Conservation (phyloP, 2,329 filamentous ascomycete species). For the Calonectria ilicicola region DNA sequence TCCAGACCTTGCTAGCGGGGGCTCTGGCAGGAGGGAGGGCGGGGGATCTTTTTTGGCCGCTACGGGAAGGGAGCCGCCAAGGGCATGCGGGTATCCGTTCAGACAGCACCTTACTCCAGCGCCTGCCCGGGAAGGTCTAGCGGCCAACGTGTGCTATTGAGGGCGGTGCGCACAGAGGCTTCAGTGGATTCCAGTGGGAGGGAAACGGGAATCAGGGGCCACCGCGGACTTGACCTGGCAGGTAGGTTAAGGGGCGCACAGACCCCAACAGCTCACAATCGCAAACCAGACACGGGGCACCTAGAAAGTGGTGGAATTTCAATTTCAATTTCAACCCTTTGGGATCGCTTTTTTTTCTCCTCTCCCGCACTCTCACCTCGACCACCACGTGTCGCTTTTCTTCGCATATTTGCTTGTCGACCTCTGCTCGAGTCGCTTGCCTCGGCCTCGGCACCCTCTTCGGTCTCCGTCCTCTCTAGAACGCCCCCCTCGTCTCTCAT, state of each 20-base stretch:
- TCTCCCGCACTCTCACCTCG: conserved; percentile 29
- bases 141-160: neutral
- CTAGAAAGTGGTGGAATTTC: conserved; percentile 43
- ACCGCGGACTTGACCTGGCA: neutral
- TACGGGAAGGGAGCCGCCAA: conserved; percentile 37
- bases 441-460: conserved; percentile 32
- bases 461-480: conserved; percentile 20
- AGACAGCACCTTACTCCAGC: conserved; percentile 15
- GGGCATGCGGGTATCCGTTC: conserved; percentile 26
- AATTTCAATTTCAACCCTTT: conserved; percentile 33
- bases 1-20: neutral
- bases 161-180: neutral
- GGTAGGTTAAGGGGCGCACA: conserved; percentile 35
- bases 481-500: conserved; percentile 39
- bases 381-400: conserved; percentile 22
- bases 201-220: neutral
- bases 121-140: conserved; percentile 16
- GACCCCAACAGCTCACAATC: conserved; percentile 40
- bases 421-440: conserved; percentile 26
- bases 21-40: conserved; percentile 2
- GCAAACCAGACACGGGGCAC: conserved; percentile 44
- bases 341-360: conserved; percentile 23
- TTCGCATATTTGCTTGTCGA: conserved; percentile 16
- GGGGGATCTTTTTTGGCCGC: conserved; percentile 8
- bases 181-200: conserved; percentile 11